Evolutionary conservation across 345 rosid genomes (phyloP).

Genomic region (Citrus glauca): DNA sequence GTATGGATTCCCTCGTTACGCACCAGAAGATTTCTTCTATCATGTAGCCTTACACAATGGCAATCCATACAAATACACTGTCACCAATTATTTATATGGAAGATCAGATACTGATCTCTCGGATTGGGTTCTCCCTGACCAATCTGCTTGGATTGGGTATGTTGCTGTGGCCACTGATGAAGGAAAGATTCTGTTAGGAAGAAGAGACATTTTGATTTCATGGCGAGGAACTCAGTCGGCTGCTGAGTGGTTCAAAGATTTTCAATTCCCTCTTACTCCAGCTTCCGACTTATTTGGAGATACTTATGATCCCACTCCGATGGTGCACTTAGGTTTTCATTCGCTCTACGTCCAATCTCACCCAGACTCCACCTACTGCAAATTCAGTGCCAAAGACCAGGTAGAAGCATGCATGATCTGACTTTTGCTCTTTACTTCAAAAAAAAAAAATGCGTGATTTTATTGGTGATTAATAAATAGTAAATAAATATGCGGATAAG

Average conservation of each 20-base stretch:
- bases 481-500: no score
- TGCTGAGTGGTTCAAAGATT: background rate
- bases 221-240: background rate
- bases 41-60: background rate
- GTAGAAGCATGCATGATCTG: background rate
- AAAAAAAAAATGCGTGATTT: no score
- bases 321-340: background rate
- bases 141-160: conserved; percentile 58
- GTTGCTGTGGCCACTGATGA: conserved; percentile 79
- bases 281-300: background rate
- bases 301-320: background rate
- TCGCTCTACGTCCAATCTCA: background rate
- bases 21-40: background rate
- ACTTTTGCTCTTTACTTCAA: no score
- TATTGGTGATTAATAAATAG: no score
- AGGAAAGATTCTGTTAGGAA: conserved; percentile 51
- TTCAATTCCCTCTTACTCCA: background rate
- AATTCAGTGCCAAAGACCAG: background rate
- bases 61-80: background rate
- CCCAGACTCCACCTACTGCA: background rate
- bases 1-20: conserved; percentile 2
- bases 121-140: background rate
- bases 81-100: background rate
- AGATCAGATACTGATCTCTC: background rate
- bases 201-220: background rate